Evolutionary conservation across 2,329 filamentous ascomycete species (phyloP), one percentile per base, ranked within the genome.

Genomic region (Aspergillus fructus): DNA sequence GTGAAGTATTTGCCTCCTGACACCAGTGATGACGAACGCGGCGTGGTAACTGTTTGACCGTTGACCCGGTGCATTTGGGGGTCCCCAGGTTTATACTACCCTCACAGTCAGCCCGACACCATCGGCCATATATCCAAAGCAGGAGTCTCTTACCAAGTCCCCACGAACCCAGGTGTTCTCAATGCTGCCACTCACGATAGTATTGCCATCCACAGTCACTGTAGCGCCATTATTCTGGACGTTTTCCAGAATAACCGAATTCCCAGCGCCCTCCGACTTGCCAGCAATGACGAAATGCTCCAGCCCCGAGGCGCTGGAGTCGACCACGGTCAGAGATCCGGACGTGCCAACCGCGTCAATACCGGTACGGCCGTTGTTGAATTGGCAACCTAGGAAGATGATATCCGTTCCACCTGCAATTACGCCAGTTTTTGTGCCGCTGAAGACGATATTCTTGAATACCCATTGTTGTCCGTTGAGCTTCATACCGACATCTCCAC

Each of bases 351-450:
- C 61, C 6, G 62, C 63, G 48, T 71, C 60, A n/a, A 72, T 64
- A n/a, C 66, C 67, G 24, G 66, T 45, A 5, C 59, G 39, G 34
- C 66, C 64, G 8, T 60, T 61, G 41, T 68, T 58, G 23, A 71
- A 70, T 9, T 34, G 57, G 34, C 64, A 67, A 4, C 61, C 68
- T 9, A 70, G 33, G 43, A 70, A 62, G 6, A 68, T 60, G 11
- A 68, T 67, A 23, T 66, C 62, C 3, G 67, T 67, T 9, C 65
- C 69, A 1, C 67, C 79, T 46, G 81, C 77, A 2, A 76, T 75
- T 33, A 88, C 77, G 0, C 74, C 69, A 2, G 78, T 79, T 2
- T 80, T 81, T 66, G 86, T 88, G 64, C 87, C 87, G 57, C 77
- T 83, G 73, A 86, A 89, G 65, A 76, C 81, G 37, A 77, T 69